A percentile compares a stretch with the other conserved stretches of the same genome.
Conservation (phyloP, 1,284 basidiomycete genomes). For the Calocybe gambosa region DNA sequence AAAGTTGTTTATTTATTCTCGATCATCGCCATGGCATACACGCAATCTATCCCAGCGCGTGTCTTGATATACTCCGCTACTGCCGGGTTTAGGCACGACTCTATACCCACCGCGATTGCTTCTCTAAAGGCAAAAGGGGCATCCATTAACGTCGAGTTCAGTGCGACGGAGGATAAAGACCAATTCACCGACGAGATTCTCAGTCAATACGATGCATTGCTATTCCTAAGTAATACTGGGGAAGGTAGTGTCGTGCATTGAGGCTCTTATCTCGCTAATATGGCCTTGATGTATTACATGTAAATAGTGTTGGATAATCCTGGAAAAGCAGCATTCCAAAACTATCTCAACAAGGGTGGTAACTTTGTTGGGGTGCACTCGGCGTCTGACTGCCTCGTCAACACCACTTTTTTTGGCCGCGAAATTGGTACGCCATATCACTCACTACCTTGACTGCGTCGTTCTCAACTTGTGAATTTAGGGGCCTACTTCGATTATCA, state of each 20-base stretch:
- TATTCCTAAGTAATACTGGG: conserved; percentile 73
- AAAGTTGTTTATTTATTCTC: conserved; percentile 1
- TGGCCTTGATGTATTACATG: no score
- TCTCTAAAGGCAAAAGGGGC: conserved; percentile 28
- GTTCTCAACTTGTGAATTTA: conserved; percentile 12
- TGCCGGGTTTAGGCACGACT: conserved; percentile 60
- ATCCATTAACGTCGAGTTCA: conserved; percentile 48
- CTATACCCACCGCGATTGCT: conserved; percentile 63
- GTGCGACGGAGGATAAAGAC: conserved; percentile 57
- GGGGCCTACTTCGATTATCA: conserved; percentile 77
- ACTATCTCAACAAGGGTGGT: conserved; percentile 64
- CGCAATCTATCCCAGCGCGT: conserved; percentile 21
- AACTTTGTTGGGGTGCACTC: conserved; percentile 67
- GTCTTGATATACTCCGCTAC: conserved; percentile 55
- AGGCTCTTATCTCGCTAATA: no score
- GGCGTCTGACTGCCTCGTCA: conserved; percentile 62
- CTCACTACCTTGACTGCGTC: background rate
- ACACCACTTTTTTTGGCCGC: conserved; percentile 55
- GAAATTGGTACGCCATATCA: conserved; percentile 27
- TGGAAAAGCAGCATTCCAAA: conserved; percentile 58
- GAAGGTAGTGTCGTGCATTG: conserved; percentile 33
- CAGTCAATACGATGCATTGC: conserved; percentile 53
- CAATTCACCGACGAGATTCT: conserved; percentile 56
- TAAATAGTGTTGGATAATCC: conserved; percentile 48
- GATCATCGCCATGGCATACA: conserved; percentile 7